These are phyloP conservation scores for Wickerhamiella azymoides DNA, from an alignment of 805 yeast species.

Conservation along the genomic window DNA sequence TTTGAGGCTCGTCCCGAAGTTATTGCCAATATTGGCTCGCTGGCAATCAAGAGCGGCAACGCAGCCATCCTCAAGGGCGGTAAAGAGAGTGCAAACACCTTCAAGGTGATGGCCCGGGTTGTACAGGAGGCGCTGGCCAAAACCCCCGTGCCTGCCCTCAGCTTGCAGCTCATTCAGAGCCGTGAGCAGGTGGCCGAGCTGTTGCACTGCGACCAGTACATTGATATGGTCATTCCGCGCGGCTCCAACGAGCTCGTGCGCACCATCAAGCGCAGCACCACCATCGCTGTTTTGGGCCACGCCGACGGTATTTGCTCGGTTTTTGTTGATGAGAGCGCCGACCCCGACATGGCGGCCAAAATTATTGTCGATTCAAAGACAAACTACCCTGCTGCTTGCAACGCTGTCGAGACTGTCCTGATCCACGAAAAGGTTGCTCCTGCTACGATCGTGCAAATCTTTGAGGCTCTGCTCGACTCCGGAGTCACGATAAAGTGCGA, in stretches of 20 bases:
- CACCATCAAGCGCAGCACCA: slow-evolving; percentile 71
- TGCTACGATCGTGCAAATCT: slow-evolving; percentile 20
- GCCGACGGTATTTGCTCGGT: slow-evolving; percentile 96
- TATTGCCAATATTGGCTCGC: slow-evolving; percentile 90
- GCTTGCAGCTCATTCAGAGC: slow-evolving; percentile 77
- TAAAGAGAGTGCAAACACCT: slow-evolving; percentile 78
- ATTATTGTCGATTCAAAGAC: slow-evolving; percentile 81
- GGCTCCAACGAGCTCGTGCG: slow-evolving; percentile 92
- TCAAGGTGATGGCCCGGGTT: slow-evolving; percentile 63
- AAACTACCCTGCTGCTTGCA: slow-evolving; percentile 98
- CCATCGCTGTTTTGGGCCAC: slow-evolving; percentile 95
- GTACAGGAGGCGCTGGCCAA: slow-evolving; percentile 44
- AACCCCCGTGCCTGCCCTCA: slow-evolving; percentile 64
- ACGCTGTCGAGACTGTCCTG: slow-evolving; percentile 81
- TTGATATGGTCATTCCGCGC: slow-evolving; percentile 92
- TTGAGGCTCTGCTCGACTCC: slow-evolving; percentile 35
- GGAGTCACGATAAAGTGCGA: slow-evolving; percentile 60
- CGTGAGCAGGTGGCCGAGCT: slow-evolving; percentile 83
- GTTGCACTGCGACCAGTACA: slow-evolving; percentile 70
- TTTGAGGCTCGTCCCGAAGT: slow-evolving; percentile 98
- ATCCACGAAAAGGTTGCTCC: slow-evolving; percentile 35
- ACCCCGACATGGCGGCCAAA: slow-evolving; percentile 58
- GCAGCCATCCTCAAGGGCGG: slow-evolving; percentile 97
- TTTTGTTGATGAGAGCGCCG: slow-evolving; percentile 66
- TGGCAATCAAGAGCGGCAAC: slow-evolving; percentile 92